Conservation (phyloP, 495 filamentous ascomycete species). For the Umbilicaria muhlenbergii region DNA sequence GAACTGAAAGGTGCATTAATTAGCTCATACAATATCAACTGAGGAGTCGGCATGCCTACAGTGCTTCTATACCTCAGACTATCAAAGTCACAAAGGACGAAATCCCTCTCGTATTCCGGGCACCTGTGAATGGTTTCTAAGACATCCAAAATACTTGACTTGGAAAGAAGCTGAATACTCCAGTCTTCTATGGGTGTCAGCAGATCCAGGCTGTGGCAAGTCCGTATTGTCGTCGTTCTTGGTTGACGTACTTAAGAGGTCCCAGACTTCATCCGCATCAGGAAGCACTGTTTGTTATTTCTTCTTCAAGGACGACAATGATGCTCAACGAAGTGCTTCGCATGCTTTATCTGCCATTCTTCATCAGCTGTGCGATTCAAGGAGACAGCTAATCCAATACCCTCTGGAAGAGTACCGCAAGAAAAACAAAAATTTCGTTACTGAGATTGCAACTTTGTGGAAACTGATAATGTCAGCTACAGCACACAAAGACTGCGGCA, state of each 20-base stretch:
- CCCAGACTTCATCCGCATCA: slow-evolving; percentile 21
- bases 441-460: slow-evolving; percentile 18
- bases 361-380: slow-evolving; percentile 23
- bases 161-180: slow-evolving; percentile 16
- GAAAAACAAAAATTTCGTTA: slow-evolving; percentile 12
- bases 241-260: too few species aligned
- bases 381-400: slow-evolving; percentile 15
- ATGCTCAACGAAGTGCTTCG: slow-evolving; percentile 18
- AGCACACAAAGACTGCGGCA: slow-evolving; percentile 7
- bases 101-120: slow-evolving; percentile 4
- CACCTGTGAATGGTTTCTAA: slow-evolving; percentile 13
- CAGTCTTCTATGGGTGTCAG: slow-evolving; percentile 28
- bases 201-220: slow-evolving; percentile 30
- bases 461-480: slow-evolving; percentile 13
- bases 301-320: slow-evolving; percentile 29
- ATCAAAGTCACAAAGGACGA: slow-evolving; percentile 8
- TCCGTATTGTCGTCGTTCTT: too few species aligned
- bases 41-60: too few species aligned
- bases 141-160: slow-evolving; percentile 16
- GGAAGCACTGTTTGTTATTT: slow-evolving; percentile 23
- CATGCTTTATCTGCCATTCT: slow-evolving; percentile 23
- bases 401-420: slow-evolving; percentile 14
- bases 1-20: too few species aligned
- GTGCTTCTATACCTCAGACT: too few species aligned
- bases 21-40: too few species aligned